Percentiles rank a stretch among this genome's conserved stretches.
These are phyloP conservation scores for Coffea humblotiana DNA, from an alignment of 305 asterid genomes.

Conservation along the genomic window DNA sequence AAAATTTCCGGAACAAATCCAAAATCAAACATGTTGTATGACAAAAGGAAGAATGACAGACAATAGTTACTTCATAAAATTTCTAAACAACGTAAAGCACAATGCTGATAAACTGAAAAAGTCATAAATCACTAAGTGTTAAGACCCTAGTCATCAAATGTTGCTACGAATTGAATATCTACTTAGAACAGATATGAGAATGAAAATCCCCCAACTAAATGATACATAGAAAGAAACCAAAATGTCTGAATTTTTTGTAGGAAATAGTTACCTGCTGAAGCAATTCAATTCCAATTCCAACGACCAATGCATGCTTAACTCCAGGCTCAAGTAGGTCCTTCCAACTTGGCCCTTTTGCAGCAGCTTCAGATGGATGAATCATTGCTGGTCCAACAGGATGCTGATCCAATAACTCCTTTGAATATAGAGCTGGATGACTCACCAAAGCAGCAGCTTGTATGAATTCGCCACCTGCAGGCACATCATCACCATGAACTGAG, in stretches of 20 bases:
- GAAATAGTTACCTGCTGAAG: slow-evolving; percentile 56
- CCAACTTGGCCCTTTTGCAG: slow-evolving; percentile 41
- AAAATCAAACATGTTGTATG: neutral
- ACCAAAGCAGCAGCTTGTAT: slow-evolving; percentile 60
- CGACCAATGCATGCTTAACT: slow-evolving; percentile 62
- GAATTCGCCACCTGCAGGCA: slow-evolving; percentile 41
- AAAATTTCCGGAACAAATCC: neutral
- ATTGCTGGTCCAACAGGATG: slow-evolving; percentile 51
- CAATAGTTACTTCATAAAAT: neutral
- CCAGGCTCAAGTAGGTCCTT: slow-evolving; percentile 55
- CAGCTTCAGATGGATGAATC: slow-evolving; percentile 44
- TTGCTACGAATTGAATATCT: neutral
- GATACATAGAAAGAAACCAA: neutral
- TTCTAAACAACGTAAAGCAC: neutral
- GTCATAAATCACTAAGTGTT: neutral
- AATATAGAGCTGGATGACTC: slow-evolving; percentile 53
- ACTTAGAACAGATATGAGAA: neutral
- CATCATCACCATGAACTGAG: slow-evolving; percentile 37
- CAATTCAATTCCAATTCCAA: slow-evolving; percentile 62
- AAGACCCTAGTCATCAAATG: neutral
- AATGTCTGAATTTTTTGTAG: too few relatives aligned
- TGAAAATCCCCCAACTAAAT: neutral
- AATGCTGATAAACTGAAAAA: neutral
- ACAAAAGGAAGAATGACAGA: neutral
- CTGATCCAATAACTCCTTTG: slow-evolving; percentile 41